These are phyloP conservation scores for Phytophthora kernoviae DNA, from an alignment of 352 stramenopile genomes.

Conservation along the genomic window DNA sequence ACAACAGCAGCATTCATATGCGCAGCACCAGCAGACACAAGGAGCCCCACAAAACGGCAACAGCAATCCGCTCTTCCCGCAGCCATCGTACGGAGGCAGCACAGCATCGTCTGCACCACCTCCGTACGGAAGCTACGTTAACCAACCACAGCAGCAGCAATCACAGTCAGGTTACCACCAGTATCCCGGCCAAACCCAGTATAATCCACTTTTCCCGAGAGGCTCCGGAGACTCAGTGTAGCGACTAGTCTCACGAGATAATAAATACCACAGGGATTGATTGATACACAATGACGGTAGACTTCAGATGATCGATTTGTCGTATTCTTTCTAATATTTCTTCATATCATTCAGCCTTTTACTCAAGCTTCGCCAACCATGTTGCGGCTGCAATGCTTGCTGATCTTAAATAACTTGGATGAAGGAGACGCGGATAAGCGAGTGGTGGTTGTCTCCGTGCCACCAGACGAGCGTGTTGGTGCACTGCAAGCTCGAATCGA, in stretches of 20 bases:
- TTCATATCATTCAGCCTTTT: too few relatives aligned
- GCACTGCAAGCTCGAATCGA: conserved; percentile 16
- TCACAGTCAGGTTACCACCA: conserved; percentile 45
- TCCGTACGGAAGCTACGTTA: conserved; percentile 50
- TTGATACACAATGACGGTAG: too few relatives aligned
- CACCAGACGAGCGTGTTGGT: conserved; percentile 18
- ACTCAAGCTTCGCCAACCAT: background rate
- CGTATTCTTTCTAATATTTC: too few relatives aligned
- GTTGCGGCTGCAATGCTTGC: conserved; percentile 26
- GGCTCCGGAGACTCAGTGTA: conserved; percentile 31
- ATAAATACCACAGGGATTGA: too few relatives aligned
- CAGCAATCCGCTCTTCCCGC: conserved; percentile 6
- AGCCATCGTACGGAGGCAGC: conserved; percentile 29
- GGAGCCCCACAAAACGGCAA: conserved; percentile 1
- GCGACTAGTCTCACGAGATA: conserved; percentile 2
- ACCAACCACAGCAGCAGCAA: conserved; percentile 39
- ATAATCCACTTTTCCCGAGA: conserved; percentile 26
- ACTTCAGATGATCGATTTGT: too few relatives aligned
- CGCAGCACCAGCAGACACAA: conserved; percentile 46
- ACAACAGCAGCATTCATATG: conserved; percentile 35
- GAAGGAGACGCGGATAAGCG: background rate
- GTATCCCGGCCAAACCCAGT: conserved; percentile 42
- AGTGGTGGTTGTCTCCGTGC: conserved; percentile 11
- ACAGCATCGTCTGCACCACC: conserved; percentile 36
- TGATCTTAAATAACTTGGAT: background rate